Evolutionary conservation across 75 land plant species (phyloP), one percentile per base, ranked within the genome.

Genomic region (Pinus tabuliformis): DNA sequence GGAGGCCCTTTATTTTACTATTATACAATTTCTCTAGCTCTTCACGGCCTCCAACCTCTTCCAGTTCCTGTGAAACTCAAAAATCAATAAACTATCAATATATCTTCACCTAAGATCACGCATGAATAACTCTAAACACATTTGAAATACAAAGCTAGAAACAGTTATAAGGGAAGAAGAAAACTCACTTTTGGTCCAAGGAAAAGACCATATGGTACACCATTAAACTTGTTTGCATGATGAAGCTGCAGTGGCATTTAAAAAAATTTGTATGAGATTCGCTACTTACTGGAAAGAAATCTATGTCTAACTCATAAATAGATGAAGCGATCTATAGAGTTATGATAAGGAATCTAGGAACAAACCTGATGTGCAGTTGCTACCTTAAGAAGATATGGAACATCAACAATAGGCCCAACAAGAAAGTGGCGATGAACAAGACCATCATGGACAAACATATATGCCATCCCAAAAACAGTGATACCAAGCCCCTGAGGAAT

Each of bases 281-380:
- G 24, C n/a, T 6, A 17, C 8, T 22, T 20, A 26, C 16, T 39
- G 12, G n/a, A 52, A 68, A 68, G 36, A 54, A 24, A 24, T 62
- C 70, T 37, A 13, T 36, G 9, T 2, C 26, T 26, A 26, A 18
- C 18, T 73, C 11, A 15, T 12, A 36, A n/a, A 71, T 5, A 42
- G 6, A 36, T 45, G 59, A 49, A 49, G 9, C 89, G 75, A 16
- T 89, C 98, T 22, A 95, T 83, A 45, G 96, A 93, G 8, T 95
- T 93, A 45, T 93, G 90, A 5, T 96, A 91, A 71, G 93, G 93
- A 59, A 79, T 75, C 84, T 82, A 84, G 93, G 96, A 12, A 92
- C 91, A 18, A 95, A 95, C 98, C 86, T 95, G 87, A 78, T 95
- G 98, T 49, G 98, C 96, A 42, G 98, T 89, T 58, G 96, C 98